Evolutionary conservation across 2,329 filamentous ascomycete species (phyloP).

Genomic region (Pestalotiopsis fici): DNA sequence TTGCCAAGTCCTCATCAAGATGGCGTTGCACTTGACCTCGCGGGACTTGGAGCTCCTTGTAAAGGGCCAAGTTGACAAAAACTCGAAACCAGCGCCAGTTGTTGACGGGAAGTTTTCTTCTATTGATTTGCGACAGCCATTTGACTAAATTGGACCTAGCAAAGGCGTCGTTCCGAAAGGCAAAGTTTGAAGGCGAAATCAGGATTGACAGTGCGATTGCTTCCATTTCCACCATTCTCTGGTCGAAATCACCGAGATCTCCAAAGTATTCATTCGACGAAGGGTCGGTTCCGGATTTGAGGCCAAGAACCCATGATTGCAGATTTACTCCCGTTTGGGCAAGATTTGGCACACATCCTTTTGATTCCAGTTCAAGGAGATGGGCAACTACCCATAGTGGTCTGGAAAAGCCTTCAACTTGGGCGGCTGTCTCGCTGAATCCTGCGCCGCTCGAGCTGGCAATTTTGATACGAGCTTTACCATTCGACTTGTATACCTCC

Average conservation of each 20-base stretch:
- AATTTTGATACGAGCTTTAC: slow-evolving; percentile 35
- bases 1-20: slow-evolving; percentile 41
- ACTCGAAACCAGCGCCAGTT: slow-evolving; percentile 58
- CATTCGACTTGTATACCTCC: slow-evolving; percentile 31
- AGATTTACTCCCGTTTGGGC: slow-evolving; percentile 5
- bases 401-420: slow-evolving; percentile 45
- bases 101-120: slow-evolving; percentile 44
- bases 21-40: slow-evolving; percentile 30
- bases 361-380: slow-evolving; percentile 41
- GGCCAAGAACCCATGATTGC: slow-evolving; percentile 30
- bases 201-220: slow-evolving; percentile 50
- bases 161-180: slow-evolving; percentile 23
- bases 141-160: slow-evolving; percentile 35
- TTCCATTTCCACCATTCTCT: slow-evolving; percentile 57
- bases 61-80: slow-evolving; percentile 47
- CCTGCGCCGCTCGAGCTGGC: slow-evolving; percentile 37
- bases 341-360: not conserved
- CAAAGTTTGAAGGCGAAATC: slow-evolving; percentile 39
- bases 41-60: slow-evolving; percentile 39
- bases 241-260: slow-evolving; percentile 42
- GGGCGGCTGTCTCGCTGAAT: slow-evolving; percentile 45
- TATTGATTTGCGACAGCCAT: slow-evolving; percentile 45
- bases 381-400: slow-evolving; percentile 36
- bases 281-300: slow-evolving; percentile 34
- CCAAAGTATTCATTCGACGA: slow-evolving; percentile 46